phyloP scores from a whole-genome alignment of 805 yeast genomes.

The Kodamaea neixiangensis region DNA sequence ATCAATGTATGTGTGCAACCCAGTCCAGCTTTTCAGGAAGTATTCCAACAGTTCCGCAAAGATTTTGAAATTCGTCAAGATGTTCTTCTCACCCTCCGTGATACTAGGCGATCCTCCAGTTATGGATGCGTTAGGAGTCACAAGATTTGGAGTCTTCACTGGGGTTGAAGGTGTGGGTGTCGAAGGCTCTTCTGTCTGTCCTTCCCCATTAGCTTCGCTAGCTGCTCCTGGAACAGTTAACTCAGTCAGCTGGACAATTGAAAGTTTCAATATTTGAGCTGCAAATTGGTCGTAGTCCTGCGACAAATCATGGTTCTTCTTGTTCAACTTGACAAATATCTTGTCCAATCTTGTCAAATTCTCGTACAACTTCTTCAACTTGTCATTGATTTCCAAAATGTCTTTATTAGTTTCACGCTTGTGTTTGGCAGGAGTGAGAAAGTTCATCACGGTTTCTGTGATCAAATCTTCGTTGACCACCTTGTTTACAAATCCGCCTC shows the following conservation, averaged over 20 bases:
- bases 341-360: conserved; percentile 77
- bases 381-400: conserved; percentile 64
- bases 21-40: conserved; percentile 43
- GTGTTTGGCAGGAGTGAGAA: conserved; percentile 70
- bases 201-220: conserved; percentile 10
- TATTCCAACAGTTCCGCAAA: conserved; percentile 39
- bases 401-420: conserved; percentile 76
- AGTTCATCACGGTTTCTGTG: conserved; percentile 91
- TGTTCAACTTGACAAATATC: conserved; percentile 70
- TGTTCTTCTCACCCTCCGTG: conserved; percentile 15
- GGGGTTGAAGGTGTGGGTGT: neutral
- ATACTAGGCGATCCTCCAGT: conserved; percentile 3
- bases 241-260: conserved; percentile 50
- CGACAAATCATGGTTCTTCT: conserved; percentile 70
- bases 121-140: conserved; percentile 1
- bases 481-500: conserved; percentile 28
- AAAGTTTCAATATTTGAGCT: conserved; percentile 66
- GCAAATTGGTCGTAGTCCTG: conserved; percentile 73
- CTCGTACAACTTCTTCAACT: conserved; percentile 81
- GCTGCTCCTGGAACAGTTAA: conserved; percentile 23
- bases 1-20: conserved; percentile 56
- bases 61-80: conserved; percentile 34
- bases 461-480: conserved; percentile 69
- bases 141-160: neutral
- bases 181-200: conserved; percentile 7